A percentile compares a stretch with the other conserved stretches of the same genome.
These are phyloP conservation scores for Penicillium atrosanguineum DNA, from an alignment of 495 filamentous ascomycete genomes.

Conservation along the genomic window DNA sequence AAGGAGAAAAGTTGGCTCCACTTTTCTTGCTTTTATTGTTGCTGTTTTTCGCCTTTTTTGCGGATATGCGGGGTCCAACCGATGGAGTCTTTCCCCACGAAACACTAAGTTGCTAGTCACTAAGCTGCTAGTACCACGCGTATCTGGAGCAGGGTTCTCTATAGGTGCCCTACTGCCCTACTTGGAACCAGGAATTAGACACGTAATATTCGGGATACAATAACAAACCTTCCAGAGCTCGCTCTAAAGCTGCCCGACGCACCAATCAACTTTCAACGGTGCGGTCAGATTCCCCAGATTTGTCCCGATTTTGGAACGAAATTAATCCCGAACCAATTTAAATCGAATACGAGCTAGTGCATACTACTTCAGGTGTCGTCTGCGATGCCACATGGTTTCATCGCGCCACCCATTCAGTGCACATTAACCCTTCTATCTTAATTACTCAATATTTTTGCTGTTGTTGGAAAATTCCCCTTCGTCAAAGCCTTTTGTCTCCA, in stretches of 20 bases:
- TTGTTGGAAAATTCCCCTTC: background rate
- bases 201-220: background rate
- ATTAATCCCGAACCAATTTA: background rate
- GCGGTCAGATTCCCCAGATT: background rate
- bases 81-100: background rate
- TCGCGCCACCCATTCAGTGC: constrained; percentile 7
- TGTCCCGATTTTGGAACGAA: background rate
- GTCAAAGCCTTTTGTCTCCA: background rate
- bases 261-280: constrained; percentile 2
- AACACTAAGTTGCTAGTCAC: no score
- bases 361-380: constrained; percentile 21
- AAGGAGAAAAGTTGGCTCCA: background rate
- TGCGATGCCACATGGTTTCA: constrained; percentile 27
- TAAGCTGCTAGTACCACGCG: no score
- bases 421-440: constrained; percentile 1
- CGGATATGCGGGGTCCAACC: constrained; percentile 13
- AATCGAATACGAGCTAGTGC: background rate
- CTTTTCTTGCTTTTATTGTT: background rate
- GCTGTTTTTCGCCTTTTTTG: background rate
- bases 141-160: no score
- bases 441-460: background rate
- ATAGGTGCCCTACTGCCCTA: no score
- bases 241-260: background rate
- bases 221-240: background rate
- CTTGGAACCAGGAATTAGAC: no score